phyloP scores from a whole-genome alignment of 2,329 filamentous ascomycete genomes.

The Colletotrichum paranaense region DNA sequence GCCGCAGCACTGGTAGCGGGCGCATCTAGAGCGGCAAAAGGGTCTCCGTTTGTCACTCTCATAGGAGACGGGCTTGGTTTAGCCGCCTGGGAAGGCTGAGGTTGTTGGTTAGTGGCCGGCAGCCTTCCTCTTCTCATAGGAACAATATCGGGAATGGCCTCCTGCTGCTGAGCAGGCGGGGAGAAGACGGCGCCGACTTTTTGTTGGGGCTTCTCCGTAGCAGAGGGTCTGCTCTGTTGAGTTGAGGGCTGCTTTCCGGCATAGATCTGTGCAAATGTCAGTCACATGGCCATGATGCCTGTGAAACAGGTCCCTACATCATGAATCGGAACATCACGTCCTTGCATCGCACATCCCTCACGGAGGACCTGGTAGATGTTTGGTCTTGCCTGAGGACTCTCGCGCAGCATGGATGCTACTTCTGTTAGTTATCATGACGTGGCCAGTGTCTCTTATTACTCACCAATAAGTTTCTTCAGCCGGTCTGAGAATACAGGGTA shows the following conservation, averaged over 20 bases:
- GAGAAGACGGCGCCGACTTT: slow-evolving; percentile 85
- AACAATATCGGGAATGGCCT: slow-evolving; percentile 85
- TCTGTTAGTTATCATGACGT: slow-evolving; percentile 37
- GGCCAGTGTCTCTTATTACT: slow-evolving; percentile 11
- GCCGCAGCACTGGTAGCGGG: slow-evolving; percentile 56
- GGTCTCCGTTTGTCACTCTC: slow-evolving; percentile 78
- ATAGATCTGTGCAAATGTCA: slow-evolving; percentile 73
- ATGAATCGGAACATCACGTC: slow-evolving; percentile 85
- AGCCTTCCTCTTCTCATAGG: slow-evolving; percentile 93
- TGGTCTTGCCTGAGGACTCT: slow-evolving; percentile 81
- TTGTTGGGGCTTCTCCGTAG: slow-evolving; percentile 62
- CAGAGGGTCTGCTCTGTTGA: slow-evolving; percentile 61
- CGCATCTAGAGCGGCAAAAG: slow-evolving; percentile 89
- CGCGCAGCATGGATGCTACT: slow-evolving; percentile 87
- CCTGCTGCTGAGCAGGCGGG: slow-evolving; percentile 76
- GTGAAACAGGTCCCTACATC: slow-evolving; percentile 71
- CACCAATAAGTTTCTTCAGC: slow-evolving; percentile 90
- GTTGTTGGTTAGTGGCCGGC: slow-evolving; percentile 47
- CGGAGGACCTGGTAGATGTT: slow-evolving; percentile 95
- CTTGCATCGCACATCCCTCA: slow-evolving; percentile 90
- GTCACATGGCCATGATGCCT: slow-evolving; percentile 8
- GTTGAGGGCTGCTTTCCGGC: slow-evolving; percentile 73
- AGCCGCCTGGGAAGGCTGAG: slow-evolving; percentile 56
- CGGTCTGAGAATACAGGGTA: slow-evolving; percentile 92
- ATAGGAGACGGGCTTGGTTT: slow-evolving; percentile 77